These are phyloP conservation scores for Ocimum tenuiflorum DNA, from an alignment of 257 asterid species.

Conservation along the genomic window DNA sequence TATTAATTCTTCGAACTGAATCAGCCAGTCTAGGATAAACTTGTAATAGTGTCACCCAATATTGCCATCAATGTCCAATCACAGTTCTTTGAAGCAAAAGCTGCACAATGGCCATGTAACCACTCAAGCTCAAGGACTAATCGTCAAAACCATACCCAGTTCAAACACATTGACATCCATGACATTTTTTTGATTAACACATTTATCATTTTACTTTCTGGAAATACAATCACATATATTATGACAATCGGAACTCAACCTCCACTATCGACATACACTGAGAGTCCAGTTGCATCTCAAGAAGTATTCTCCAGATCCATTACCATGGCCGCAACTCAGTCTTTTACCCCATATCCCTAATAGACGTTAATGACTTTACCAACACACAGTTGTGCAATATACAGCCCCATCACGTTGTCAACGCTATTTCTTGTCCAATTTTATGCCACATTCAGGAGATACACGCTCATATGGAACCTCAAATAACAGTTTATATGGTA, in stretches of 20 bases:
- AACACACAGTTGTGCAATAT: no score
- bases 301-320: no score
- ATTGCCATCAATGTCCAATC: background rate
- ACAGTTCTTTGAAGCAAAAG: background rate
- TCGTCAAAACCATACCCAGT: background rate
- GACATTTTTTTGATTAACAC: background rate
- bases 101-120: background rate
- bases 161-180: background rate
- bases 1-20: constrained; percentile 10
- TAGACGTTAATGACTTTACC: no score
- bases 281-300: no score
- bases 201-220: background rate
- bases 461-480: background rate
- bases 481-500: no score
- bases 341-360: no score
- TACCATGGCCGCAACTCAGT: no score
- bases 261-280: background rate
- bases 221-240: background rate
- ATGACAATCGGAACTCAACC: background rate
- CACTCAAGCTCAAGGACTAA: background rate
- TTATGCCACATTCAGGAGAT: background rate
- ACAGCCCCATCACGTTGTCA: no score
- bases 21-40: background rate
- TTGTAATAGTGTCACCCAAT: background rate
- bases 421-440: no score